Percentiles rank a stretch among this genome's conserved stretches.
These are phyloP conservation scores for Ceratobasidium sp. DNA, from an alignment of 1,284 basidiomycete species.

Conservation along the genomic window DNA sequence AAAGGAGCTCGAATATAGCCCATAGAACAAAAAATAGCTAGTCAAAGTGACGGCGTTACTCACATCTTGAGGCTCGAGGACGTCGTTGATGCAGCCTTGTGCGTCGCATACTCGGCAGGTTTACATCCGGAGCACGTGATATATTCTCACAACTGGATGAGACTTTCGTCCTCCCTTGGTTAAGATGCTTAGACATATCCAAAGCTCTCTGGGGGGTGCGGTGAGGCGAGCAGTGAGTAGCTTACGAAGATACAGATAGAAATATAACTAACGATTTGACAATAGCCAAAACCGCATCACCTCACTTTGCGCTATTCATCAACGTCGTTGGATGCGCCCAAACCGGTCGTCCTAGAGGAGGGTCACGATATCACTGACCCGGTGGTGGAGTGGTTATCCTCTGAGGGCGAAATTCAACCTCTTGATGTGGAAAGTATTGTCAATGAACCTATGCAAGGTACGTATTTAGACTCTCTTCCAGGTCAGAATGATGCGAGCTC, in stretches of 20 bases:
- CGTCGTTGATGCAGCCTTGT: conserved; percentile 33
- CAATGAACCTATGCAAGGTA: conserved; percentile 30
- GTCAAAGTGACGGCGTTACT: conserved; percentile 17
- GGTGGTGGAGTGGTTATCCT: conserved; percentile 32
- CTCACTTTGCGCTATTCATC: not conserved
- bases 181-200: conserved; percentile 28
- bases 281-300: not conserved
- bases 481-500: not conserved
- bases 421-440: conserved; percentile 29
- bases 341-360: not conserved
- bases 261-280: not conserved
- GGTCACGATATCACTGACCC: conserved; percentile 33
- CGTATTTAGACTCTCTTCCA: not conserved
- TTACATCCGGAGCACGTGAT: conserved; percentile 32
- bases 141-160: not conserved
- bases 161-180: not conserved
- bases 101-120: conserved; percentile 5
- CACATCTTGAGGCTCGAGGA: conserved; percentile 36
- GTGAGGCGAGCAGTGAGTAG: conserved; percentile 2
- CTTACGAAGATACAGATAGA: not conserved
- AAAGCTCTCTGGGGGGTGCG: not conserved
- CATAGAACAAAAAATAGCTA: not conserved
- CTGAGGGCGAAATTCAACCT: conserved; percentile 10
- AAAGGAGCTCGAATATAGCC: too few species aligned
- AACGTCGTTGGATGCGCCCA: conserved; percentile 1